phyloP scores from a whole-genome alignment of 306 rosid species.

The Cicer judaicum region DNA sequence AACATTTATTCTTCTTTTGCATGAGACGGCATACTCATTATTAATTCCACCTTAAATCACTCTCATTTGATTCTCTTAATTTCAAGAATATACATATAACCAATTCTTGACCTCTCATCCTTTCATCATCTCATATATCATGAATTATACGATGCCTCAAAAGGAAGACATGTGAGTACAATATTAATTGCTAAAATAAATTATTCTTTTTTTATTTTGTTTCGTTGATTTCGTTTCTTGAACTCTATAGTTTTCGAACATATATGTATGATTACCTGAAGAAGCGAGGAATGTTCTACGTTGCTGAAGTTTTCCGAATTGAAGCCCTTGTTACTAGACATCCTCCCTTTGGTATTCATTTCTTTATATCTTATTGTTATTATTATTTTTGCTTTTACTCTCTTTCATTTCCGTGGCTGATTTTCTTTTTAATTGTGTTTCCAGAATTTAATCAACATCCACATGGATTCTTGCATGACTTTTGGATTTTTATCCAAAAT shows the following conservation, averaged over 20 bases:
- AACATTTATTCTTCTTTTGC: too few relatives aligned
- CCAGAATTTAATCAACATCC: background rate
- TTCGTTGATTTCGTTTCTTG: background rate
- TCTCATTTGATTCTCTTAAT: too few relatives aligned
- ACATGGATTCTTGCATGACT: slow-evolving; percentile 17
- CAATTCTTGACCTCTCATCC: too few relatives aligned
- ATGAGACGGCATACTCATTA: too few relatives aligned
- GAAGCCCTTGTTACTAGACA: background rate
- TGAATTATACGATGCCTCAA: too few relatives aligned
- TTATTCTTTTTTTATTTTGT: too few relatives aligned
- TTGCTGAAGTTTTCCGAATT: background rate
- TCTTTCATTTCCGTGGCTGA: background rate
- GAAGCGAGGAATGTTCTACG: background rate
- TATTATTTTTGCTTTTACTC: background rate
- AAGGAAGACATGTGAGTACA: too few relatives aligned
- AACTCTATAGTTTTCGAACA: background rate
- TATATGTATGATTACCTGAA: slow-evolving; percentile 5
- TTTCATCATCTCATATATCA: too few relatives aligned
- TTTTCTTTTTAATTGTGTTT: background rate
- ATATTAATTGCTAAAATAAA: too few relatives aligned
- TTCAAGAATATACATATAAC: too few relatives aligned
- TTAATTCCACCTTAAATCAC: too few relatives aligned
- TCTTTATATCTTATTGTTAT: too few relatives aligned
- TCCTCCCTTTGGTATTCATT: background rate
- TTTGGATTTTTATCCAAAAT: background rate